Percentiles rank a stretch among this genome's conserved stretches.
Conservation (phyloP, 2,329 filamentous ascomycete genomes). For the Intubia oerlemansii region DNA sequence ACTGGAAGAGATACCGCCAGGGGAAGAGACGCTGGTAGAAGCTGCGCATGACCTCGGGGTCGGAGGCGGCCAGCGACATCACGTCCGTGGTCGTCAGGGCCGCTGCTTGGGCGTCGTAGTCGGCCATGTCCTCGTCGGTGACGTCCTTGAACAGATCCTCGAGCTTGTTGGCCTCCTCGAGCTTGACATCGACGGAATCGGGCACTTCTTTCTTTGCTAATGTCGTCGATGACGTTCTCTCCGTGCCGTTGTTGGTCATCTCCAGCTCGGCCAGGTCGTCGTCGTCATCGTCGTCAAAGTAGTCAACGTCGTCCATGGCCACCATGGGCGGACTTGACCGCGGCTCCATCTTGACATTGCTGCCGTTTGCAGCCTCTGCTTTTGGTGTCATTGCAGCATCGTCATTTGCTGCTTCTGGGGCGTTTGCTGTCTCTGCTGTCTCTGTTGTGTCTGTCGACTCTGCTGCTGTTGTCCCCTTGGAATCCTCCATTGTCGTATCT, state of each 20-base stretch:
- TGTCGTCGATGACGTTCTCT: too few relatives aligned
- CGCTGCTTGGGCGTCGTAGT: slow-evolving; percentile 2
- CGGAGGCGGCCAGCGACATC: slow-evolving; percentile 25
- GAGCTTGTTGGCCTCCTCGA: too few relatives aligned
- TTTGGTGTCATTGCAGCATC: not conserved
- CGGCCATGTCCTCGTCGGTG: slow-evolving; percentile 36
- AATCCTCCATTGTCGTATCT: slow-evolving; percentile 10
- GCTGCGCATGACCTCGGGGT: slow-evolving; percentile 70
- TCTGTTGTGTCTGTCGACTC: slow-evolving; percentile 2
- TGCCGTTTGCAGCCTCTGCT: slow-evolving; percentile 5
- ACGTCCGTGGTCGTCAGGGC: not conserved
- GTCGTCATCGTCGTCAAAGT: slow-evolving; percentile 28
- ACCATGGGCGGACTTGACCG: slow-evolving; percentile 2
- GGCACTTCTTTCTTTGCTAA: too few relatives aligned
- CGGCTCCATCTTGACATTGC: slow-evolving; percentile 4
- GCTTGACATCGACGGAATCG: too few relatives aligned
- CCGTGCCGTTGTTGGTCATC: too few relatives aligned
- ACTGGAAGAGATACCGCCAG: slow-evolving; percentile 87
- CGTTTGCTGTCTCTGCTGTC: too few relatives aligned
- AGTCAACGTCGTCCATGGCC: not conserved
- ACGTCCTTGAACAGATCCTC: slow-evolving; percentile 10
- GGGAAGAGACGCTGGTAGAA: slow-evolving; percentile 95
- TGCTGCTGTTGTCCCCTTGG: slow-evolving; percentile 1
- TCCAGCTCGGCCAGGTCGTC: slow-evolving; percentile 30
- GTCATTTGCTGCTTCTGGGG: too few relatives aligned